Evolutionary conservation across 331 rosid genomes (phyloP).

Genomic region (Quercus tomentella): DNA sequence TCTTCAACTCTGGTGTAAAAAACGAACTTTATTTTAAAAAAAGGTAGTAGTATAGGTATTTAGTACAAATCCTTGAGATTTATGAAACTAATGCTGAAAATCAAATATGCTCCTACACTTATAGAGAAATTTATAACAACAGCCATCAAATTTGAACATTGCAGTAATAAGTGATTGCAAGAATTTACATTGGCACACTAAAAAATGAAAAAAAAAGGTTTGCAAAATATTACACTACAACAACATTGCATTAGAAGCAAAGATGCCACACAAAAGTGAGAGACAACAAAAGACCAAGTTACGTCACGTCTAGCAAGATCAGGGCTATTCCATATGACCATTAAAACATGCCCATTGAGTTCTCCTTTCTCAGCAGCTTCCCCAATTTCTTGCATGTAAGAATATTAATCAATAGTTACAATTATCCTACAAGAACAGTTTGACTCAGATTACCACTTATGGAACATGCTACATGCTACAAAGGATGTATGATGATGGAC

Average conservation of each 20-base stretch:
- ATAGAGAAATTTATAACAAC: background rate
- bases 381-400: no score
- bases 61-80: background rate
- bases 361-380: constrained; percentile 92
- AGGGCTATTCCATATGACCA: no score
- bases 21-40: background rate
- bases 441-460: background rate
- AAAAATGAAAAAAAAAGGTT: background rate
- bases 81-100: background rate
- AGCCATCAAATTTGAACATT: background rate
- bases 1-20: background rate
- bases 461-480: background rate
- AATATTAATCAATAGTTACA: no score
- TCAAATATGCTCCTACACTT: background rate
- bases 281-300: no score
- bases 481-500: background rate
- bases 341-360: constrained; percentile 7
- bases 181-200: background rate
- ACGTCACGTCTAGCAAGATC: no score
- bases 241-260: no score
- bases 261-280: no score
- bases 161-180: background rate
- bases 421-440: background rate
- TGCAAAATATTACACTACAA: no score
- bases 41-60: background rate